These are phyloP conservation scores for Brassica balearica DNA, from an alignment of 441 rosid genomes.

Conservation along the genomic window DNA sequence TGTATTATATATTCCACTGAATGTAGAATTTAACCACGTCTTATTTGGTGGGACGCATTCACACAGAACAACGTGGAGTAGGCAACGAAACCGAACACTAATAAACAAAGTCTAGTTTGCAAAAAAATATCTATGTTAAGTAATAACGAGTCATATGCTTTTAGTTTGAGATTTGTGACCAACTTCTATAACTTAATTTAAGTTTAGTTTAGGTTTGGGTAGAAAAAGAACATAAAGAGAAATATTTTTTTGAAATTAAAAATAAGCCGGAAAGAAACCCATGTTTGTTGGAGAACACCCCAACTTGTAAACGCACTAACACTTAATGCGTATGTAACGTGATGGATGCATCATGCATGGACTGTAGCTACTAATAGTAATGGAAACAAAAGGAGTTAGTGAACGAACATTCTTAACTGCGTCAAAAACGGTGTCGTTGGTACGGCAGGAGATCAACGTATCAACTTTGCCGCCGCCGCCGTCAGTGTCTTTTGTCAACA, in stretches of 20 bases:
- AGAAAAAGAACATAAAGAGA: slow-evolving; percentile 1
- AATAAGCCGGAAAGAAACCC: background rate
- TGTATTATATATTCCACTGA: background rate
- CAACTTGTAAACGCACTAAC: background rate
- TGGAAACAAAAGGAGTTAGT: background rate
- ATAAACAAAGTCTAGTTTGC: background rate
- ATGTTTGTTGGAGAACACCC: background rate
- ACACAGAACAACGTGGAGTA: slow-evolving; percentile 24
- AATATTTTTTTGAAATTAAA: background rate
- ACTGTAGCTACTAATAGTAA: background rate
- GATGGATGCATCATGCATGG: background rate
- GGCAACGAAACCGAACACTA: slow-evolving; percentile 16
- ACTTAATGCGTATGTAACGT: slow-evolving; percentile 12
- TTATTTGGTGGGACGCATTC: slow-evolving; percentile 15
- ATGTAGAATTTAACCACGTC: slow-evolving; percentile 10
- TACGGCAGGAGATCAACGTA: slow-evolving; percentile 70
- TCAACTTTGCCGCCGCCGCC: slow-evolving; percentile 40
- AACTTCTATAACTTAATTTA: background rate
- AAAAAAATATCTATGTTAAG: background rate
- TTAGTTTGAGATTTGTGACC: background rate
- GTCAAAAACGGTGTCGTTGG: slow-evolving; percentile 66
- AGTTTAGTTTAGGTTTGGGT: background rate
- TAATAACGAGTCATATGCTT: background rate
- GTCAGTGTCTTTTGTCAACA: slow-evolving; percentile 55
- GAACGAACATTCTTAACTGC: slow-evolving; percentile 74